Evolutionary conservation across 352 stramenopile genomes (phyloP).

Genomic region (Elongisporangium prolatum): DNA sequence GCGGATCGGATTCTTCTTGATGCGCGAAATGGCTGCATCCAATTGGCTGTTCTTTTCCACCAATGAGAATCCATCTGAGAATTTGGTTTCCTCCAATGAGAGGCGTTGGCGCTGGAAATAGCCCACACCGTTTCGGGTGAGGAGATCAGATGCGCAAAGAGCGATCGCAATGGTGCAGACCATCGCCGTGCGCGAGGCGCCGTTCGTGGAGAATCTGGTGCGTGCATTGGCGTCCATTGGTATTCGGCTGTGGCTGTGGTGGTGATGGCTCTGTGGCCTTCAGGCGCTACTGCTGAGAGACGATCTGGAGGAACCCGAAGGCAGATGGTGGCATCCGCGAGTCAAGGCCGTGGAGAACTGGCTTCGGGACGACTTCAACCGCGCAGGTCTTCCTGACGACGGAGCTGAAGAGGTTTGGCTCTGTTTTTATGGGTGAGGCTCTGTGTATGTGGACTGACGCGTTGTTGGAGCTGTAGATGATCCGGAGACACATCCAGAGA

Average conservation of each 20-base stretch:
- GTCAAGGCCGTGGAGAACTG: conserved; percentile 68
- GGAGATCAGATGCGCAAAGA: not conserved
- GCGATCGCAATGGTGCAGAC: conserved; percentile 39
- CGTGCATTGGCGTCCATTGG: conserved; percentile 1
- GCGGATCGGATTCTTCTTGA: not conserved
- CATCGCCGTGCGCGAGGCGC: conserved; percentile 45
- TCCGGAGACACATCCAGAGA: conserved; percentile 59
- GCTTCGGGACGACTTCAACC: conserved; percentile 56
- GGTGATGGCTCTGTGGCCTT: not conserved
- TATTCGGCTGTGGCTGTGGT: not conserved
- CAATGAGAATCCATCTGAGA: not conserved
- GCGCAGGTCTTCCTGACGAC: conserved; percentile 56
- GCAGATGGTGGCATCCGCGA: conserved; percentile 68
- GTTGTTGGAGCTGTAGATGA: conserved; percentile 32
- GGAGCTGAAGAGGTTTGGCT: conserved; percentile 55
- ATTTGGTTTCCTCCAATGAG: not conserved
- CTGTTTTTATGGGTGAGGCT: not conserved
- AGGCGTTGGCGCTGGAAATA: not conserved
- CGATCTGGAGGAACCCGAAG: conserved; percentile 24
- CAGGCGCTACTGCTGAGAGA: conserved; percentile 52
- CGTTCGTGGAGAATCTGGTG: conserved; percentile 48
- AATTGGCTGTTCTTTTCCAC: not conserved
- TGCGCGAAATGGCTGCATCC: not conserved
- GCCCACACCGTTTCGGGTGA: not conserved
- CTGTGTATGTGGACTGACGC: not conserved